Evolutionary conservation across 2,329 filamentous ascomycete genomes (phyloP), one percentile per base, ranked within the genome.

Genomic region (Nothomitra cinnamomea): DNA sequence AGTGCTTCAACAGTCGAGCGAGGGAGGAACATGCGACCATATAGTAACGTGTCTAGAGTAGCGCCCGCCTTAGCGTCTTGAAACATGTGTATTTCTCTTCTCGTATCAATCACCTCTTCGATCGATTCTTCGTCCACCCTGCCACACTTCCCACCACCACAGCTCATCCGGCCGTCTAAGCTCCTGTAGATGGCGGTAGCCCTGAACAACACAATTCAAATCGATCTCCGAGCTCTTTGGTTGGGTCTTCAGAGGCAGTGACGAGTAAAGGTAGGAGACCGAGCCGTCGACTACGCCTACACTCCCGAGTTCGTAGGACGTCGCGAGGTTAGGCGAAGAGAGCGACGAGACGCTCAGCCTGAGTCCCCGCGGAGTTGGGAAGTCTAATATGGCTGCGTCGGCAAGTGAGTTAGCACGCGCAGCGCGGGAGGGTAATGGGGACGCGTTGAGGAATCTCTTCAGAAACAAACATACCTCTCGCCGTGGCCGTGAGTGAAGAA

Each of bases 191-290:
- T 88, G 84, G 55, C 83, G 79, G 66, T 95, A 96, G 1, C 90
- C 88, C 54, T 80, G 79, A 51, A 95, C 78, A 21, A 95, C 76
- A 59, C 82, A 77, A 32, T 82, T 82, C 8, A 98, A 72, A 13
- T 87, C 80, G 38, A 95, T 82, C 21, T 77, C 72, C 49, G 82
- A 80, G 60, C 87, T 94, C 67, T 80, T 78, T 67, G 74, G 87
- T 58, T 70, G 69, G 19, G 82, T 73, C 40, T 74, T 70, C 54
- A 96, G 76, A 12, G 87, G 82, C 7, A 92, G 75, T 2, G 87
- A 94, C 50, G 88, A 94, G 72, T 94, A 96, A 53, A 98, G 79
- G 69, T 96, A 98, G 13, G 89, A 94, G 55, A 98, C 78, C n/a
- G 88, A 95, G 65, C 92, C 92, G 70, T 96, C 90, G 52, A 98